Evolutionary conservation across 495 filamentous ascomycete species (phyloP).

Genomic region (Pseudotulostoma volvatum): DNA sequence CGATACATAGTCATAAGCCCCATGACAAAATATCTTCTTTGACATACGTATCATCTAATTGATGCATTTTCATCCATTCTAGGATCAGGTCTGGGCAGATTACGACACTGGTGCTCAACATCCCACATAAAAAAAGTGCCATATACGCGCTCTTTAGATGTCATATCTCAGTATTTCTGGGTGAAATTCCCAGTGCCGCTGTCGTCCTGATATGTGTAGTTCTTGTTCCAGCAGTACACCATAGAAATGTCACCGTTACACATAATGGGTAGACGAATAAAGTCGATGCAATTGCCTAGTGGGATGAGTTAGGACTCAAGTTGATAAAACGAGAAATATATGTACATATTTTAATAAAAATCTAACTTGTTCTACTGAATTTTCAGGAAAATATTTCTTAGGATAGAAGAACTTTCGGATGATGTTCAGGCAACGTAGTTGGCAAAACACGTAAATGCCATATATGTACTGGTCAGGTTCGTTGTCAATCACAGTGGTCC

Average conservation of each 20-base stretch:
- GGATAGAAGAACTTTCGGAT: conserved; percentile 3
- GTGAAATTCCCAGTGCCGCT: background rate
- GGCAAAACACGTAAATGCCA: conserved; percentile 10
- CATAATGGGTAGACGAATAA: conserved; percentile 8
- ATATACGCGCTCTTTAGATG: background rate
- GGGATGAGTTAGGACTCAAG: background rate
- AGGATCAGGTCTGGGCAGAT: conserved; percentile 1
- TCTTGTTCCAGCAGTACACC: background rate
- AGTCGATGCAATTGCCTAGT: conserved; percentile 8
- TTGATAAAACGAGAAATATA: too few relatives aligned
- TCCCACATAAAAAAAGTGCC: background rate
- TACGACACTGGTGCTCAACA: conserved; percentile 1
- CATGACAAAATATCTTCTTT: too few relatives aligned
- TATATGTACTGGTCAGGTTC: background rate
- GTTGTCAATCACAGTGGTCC: background rate
- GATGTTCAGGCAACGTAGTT: conserved; percentile 13
- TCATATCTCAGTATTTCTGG: background rate
- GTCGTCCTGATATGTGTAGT: background rate
- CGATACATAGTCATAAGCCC: too few relatives aligned
- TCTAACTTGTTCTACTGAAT: background rate
- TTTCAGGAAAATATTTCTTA: background rate
- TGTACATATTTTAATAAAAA: background rate
- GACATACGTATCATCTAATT: conserved; percentile 1
- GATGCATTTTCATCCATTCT: background rate
- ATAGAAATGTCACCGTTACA: conserved; percentile 4